phyloP scores from a whole-genome alignment of 805 yeast genomes.

The Sungouiozyma ichnusensis region DNA sequence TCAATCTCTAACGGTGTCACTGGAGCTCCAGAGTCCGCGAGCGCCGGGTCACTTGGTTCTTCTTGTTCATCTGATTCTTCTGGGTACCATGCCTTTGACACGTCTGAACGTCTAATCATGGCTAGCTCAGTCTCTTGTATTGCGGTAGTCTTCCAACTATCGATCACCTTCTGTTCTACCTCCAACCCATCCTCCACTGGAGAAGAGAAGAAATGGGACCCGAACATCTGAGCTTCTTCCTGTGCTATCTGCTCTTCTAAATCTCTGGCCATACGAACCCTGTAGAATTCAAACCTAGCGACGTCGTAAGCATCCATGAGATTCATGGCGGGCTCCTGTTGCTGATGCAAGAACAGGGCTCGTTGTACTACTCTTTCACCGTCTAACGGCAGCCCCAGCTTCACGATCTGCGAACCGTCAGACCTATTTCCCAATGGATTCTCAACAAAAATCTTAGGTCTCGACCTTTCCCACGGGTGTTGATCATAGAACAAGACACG shows the following conservation, averaged over 20 bases:
- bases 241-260: constrained; percentile 55
- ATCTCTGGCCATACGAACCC: constrained; percentile 75
- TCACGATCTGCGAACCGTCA: constrained; percentile 77
- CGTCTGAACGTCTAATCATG: constrained; percentile 36
- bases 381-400: constrained; percentile 62
- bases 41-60: too few relatives aligned
- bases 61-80: too few relatives aligned
- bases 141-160: constrained; percentile 67
- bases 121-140: constrained; percentile 47
- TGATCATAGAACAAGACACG: constrained; percentile 77
- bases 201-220: constrained; percentile 58
- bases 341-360: constrained; percentile 41
- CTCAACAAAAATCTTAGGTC: constrained; percentile 78
- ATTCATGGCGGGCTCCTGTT: constrained; percentile 32
- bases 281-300: constrained; percentile 82
- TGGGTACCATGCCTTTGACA: constrained; percentile 22
- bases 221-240: constrained; percentile 82
- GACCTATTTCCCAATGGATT: constrained; percentile 47
- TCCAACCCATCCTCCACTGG: constrained; percentile 57
- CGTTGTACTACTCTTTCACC: constrained; percentile 86
- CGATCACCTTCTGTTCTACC: constrained; percentile 60
- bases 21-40: too few relatives aligned
- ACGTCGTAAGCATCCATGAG: constrained; percentile 67
- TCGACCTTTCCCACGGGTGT: constrained; percentile 96
- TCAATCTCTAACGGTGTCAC: too few relatives aligned